Conservation (phyloP, 2,329 filamentous ascomycete genomes). For the Arthrobotrys musiformis region DNA sequence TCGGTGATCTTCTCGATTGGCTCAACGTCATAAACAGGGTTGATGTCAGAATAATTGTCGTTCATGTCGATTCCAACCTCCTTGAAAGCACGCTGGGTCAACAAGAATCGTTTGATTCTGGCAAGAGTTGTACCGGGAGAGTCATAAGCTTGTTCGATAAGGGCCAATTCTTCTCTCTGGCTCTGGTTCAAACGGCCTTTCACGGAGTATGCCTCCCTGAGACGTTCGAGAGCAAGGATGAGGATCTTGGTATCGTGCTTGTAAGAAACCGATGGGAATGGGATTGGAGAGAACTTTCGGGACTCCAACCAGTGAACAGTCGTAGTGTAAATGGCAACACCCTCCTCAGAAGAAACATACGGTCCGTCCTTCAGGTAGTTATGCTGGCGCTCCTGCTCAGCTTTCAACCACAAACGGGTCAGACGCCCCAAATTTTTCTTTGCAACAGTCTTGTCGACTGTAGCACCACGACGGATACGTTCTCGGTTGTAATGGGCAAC, state of each 20-base stretch:
- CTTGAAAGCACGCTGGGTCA: constrained; percentile 98
- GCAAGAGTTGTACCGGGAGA: constrained; percentile 95
- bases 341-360: constrained; percentile 97
- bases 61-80: constrained; percentile 99
- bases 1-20: constrained; percentile 99
- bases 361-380: constrained; percentile 99
- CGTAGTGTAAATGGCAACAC: constrained; percentile 97
- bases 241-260: constrained; percentile 99
- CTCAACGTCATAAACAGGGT: constrained; percentile 98
- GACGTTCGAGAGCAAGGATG: constrained; percentile 89
- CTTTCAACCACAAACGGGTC: constrained; percentile 95
- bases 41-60: constrained; percentile 99
- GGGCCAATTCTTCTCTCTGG: constrained; percentile 92
- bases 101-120: constrained; percentile 94
- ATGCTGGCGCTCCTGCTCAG: constrained; percentile 97
- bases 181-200: constrained; percentile 97
- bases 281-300: constrained; percentile 97
- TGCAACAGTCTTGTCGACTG: constrained; percentile 97
- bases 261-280: constrained; percentile 98
- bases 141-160: constrained; percentile 98
- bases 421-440: constrained; percentile 98
- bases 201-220: constrained; percentile 95
- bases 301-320: constrained; percentile 99
- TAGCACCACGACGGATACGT: constrained; percentile 93
- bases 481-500: constrained; percentile 99